Evolutionary conservation across 768 basidiomycete genomes (phyloP).

Genomic region (Lanmaoa rubissima): DNA sequence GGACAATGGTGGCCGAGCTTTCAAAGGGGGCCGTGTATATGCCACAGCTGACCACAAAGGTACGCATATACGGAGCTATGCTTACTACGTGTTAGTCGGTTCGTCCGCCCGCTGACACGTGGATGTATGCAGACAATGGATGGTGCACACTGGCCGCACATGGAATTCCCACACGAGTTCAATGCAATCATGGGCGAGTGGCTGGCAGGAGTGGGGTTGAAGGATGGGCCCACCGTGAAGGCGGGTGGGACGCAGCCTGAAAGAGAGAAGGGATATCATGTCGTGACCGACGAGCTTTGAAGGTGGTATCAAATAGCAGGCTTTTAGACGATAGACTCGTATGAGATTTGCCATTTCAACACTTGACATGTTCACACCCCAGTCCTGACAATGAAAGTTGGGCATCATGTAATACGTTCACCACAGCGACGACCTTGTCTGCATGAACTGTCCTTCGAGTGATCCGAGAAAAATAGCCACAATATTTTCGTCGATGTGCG

Average conservation of each 20-base stretch:
- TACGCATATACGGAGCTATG: constrained; percentile 18
- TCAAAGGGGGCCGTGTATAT: constrained; percentile 32
- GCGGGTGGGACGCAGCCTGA: neutral
- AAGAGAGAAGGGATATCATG: neutral
- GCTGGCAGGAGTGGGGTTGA: constrained; percentile 34
- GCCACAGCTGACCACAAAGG: constrained; percentile 36
- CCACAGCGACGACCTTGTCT: neutral
- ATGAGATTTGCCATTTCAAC: neutral
- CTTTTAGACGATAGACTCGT: neutral
- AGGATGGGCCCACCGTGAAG: neutral
- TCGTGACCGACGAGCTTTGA: constrained; percentile 19
- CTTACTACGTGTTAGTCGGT: constrained; percentile 5
- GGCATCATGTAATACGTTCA: neutral
- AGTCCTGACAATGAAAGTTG: neutral
- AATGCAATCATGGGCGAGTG: constrained; percentile 53
- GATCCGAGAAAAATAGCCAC: neutral
- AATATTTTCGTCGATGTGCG: too few relatives aligned
- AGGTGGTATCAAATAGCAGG: neutral
- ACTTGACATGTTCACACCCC: neutral
- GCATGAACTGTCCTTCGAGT: neutral
- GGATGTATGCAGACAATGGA: constrained; percentile 40
- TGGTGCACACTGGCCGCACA: constrained; percentile 67
- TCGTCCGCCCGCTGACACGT: constrained; percentile 38
- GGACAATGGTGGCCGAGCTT: constrained; percentile 32
- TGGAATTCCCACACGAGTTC: constrained; percentile 54